Base-by-base conservation (phyloP, 768 basidiomycete genomes). In the Podaxis sp. region DNA sequence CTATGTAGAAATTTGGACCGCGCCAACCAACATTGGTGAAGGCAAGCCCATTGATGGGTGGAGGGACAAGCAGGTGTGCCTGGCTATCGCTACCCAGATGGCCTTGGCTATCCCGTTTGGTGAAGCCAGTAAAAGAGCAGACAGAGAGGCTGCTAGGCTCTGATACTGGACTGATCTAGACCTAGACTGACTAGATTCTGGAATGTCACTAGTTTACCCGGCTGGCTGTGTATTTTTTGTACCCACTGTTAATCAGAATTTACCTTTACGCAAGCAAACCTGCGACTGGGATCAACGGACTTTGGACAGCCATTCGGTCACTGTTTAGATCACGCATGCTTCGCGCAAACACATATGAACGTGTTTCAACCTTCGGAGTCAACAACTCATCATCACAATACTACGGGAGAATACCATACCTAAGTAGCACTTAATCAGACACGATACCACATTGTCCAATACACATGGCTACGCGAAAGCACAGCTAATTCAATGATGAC, bases 1-100 rank as follows among this genome's bases (percentile, higher is more conserved):
- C 3, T 83, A 83, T 65, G 80, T 83, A 2, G 89, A 89, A 67
- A 75, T 88, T 12, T 90, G 88, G 88, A 84, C 85, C 5, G 85
- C 87, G 9, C 88, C 88, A 1, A 74, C 77, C 48, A 76, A 84
- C 59, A 75, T 86, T 42, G 84, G 82, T 2, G 79, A 80, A 59
- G 83, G 82, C 0, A 54, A 69, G 4, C 70, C 76, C 33, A 38
- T 44, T 7, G 70, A 77, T 2, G 80, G 80, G 11, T 90, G 88
- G 88, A 80, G 84, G 65, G 85, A 85, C 52, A 72, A 81, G 55
- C 87, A 88, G 67, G 75, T 84, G n/a, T 90, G 88, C 66, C 73
- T 90, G 30, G 86, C 83, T 15, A 77, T 82, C 24, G 80, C 85
- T 11, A 85, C 82, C 12, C 87, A 89, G 71, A 84, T 88, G 84